Percentiles rank a stretch among this genome's conserved stretches.
Conservation (phyloP, 495 filamentous ascomycete species). For the Acidomyces sp. region DNA sequence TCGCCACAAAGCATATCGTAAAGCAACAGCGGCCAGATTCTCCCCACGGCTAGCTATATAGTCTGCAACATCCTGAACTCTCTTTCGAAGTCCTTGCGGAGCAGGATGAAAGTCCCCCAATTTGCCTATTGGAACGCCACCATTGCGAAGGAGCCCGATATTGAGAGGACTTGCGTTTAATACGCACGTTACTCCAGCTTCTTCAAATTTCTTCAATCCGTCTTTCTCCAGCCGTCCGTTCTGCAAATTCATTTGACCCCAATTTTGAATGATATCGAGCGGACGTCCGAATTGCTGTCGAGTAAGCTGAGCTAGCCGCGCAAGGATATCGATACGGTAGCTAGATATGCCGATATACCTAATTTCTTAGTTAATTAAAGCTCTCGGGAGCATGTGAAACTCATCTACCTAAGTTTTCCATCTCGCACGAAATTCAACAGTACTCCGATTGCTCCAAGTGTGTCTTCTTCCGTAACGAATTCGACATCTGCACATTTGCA, state of each 20-base stretch:
- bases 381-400: too few species aligned
- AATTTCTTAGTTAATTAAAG: too few species aligned
- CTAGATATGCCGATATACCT: not conserved
- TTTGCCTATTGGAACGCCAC: constrained; percentile 1
- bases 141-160: constrained; percentile 1
- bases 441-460: not conserved
- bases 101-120: constrained; percentile 4
- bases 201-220: not conserved
- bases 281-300: not conserved
- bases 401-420: too few species aligned
- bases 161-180: constrained; percentile 2
- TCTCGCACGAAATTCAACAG: not conserved
- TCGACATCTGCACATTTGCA: too few species aligned
- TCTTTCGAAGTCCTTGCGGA: not conserved
- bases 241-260: constrained; percentile 2
- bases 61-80: not conserved
- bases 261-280: constrained; percentile 2
- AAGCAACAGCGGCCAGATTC: constrained; percentile 1
- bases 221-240: not conserved
- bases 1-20: constrained; percentile 1
- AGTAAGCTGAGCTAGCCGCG: not conserved
- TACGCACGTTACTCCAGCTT: not conserved
- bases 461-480: not conserved
- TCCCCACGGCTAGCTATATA: not conserved
- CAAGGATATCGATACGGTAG: constrained; percentile 1